Conservation (phyloP, 805 yeast genomes). For the Metschnikowia bowlesiae region DNA sequence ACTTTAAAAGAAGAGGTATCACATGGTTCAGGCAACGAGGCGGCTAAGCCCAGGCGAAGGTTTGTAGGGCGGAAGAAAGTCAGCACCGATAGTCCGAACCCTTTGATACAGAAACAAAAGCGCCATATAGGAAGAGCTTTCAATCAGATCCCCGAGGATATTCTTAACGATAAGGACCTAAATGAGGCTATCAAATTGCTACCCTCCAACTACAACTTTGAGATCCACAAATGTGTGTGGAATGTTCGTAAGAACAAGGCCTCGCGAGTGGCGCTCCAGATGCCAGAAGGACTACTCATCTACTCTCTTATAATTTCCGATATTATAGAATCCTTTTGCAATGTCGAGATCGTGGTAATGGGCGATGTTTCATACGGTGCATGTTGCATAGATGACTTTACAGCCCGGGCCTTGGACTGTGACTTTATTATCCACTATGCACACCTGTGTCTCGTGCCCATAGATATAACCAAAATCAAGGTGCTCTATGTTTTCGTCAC, state of each 20-base stretch:
- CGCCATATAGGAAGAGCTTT: slow-evolving; percentile 53
- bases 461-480: slow-evolving; percentile 84
- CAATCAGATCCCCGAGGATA: slow-evolving; percentile 87
- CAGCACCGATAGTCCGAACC: slow-evolving; percentile 1
- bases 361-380: slow-evolving; percentile 99
- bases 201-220: slow-evolving; percentile 92
- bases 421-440: slow-evolving; percentile 96
- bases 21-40: not conserved
- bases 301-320: slow-evolving; percentile 89
- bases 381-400: slow-evolving; percentile 94
- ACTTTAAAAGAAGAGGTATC: not conserved
- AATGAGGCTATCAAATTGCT: slow-evolving; percentile 75
- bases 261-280: slow-evolving; percentile 84
- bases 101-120: slow-evolving; percentile 10
- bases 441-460: slow-evolving; percentile 94
- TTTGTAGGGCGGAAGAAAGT: slow-evolving; percentile 48
- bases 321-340: slow-evolving; percentile 86
- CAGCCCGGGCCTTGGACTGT: slow-evolving; percentile 89
- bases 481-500: slow-evolving; percentile 95
- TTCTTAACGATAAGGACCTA: slow-evolving; percentile 72
- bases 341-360: slow-evolving; percentile 86
- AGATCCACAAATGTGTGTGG: slow-evolving; percentile 94
- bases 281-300: slow-evolving; percentile 94
- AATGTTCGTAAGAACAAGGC: slow-evolving; percentile 73
- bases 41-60: slow-evolving; percentile 42